Conservation (phyloP, 2,329 filamentous ascomycete genomes). For the Ascochyta lentis region DNA sequence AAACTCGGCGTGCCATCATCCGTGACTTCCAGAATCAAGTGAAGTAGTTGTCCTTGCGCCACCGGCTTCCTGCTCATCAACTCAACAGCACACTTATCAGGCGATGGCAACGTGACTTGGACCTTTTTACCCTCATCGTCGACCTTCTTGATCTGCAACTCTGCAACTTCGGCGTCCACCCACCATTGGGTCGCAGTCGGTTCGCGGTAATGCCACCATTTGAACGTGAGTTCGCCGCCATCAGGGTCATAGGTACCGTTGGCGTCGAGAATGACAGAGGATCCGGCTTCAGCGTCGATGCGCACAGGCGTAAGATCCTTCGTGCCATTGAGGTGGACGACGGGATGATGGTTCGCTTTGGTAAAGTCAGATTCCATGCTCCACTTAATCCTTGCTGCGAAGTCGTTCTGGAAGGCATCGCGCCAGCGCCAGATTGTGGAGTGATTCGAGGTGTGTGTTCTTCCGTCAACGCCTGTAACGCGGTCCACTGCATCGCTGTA, state of each 20-base stretch:
- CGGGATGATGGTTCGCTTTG: slow-evolving; percentile 57
- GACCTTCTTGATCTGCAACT: slow-evolving; percentile 44
- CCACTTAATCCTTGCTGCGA: slow-evolving; percentile 58
- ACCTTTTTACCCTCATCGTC: slow-evolving; percentile 40
- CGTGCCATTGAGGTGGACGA: slow-evolving; percentile 53
- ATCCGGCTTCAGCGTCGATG: slow-evolving; percentile 52
- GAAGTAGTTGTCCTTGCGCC: slow-evolving; percentile 54
- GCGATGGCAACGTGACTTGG: slow-evolving; percentile 51
- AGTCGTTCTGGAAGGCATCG: slow-evolving; percentile 60
- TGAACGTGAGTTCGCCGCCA: slow-evolving; percentile 52
- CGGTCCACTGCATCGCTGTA: slow-evolving; percentile 49
- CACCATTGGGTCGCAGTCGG: slow-evolving; percentile 54
- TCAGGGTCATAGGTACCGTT: slow-evolving; percentile 58
- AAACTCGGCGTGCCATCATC: slow-evolving; percentile 54
- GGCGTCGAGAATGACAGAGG: slow-evolving; percentile 54
- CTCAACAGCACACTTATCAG: slow-evolving; percentile 52
- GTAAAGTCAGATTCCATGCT: slow-evolving; percentile 46
- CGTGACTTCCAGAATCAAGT: slow-evolving; percentile 59
- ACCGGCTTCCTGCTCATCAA: slow-evolving; percentile 46
- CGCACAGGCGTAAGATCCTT: slow-evolving; percentile 49
- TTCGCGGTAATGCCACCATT: slow-evolving; percentile 60
- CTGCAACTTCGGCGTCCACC: slow-evolving; percentile 50
- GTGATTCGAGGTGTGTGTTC: slow-evolving; percentile 51
- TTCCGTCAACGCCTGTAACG: slow-evolving; percentile 44
- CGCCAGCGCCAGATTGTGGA: slow-evolving; percentile 63